A percentile compares a stretch with the other conserved stretches of the same genome.
phyloP scores from a whole-genome alignment of 768 basidiomycete genomes.

The Auricularia sp. region DNA sequence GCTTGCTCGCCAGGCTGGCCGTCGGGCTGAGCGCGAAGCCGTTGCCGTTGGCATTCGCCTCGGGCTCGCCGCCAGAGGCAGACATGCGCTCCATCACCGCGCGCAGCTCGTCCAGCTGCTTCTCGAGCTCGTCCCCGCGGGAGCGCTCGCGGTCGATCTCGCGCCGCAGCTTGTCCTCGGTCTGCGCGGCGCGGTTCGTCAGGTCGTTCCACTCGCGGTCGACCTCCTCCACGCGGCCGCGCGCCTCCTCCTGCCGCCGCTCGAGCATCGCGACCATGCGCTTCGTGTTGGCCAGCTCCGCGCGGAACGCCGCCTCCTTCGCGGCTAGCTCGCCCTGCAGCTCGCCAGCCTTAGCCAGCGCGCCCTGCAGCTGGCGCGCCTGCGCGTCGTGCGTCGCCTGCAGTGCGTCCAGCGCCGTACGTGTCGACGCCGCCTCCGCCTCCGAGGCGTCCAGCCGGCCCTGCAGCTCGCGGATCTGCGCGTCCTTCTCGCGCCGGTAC shows the following conservation, averaged over 20 bases:
- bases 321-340: slow-evolving; percentile 72
- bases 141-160: slow-evolving; percentile 64
- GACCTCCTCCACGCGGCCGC: slow-evolving; percentile 69
- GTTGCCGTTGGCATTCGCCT: slow-evolving; percentile 16
- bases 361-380: slow-evolving; percentile 64
- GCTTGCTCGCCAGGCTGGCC: slow-evolving; percentile 71
- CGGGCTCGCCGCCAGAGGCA: slow-evolving; percentile 21
- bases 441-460: slow-evolving; percentile 62
- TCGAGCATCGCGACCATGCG: slow-evolving; percentile 79
- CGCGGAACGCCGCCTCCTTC: slow-evolving; percentile 72
- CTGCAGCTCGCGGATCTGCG: slow-evolving; percentile 67
- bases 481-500: slow-evolving; percentile 72
- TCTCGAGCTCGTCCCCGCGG: slow-evolving; percentile 61
- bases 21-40: slow-evolving; percentile 76
- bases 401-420: slow-evolving; percentile 60
- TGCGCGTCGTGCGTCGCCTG: slow-evolving; percentile 65
- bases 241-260: slow-evolving; percentile 75
- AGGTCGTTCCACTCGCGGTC: slow-evolving; percentile 76
- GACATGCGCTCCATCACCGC: slow-evolving; percentile 62
- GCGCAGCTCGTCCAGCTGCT: slow-evolving; percentile 59
- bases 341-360: slow-evolving; percentile 63
- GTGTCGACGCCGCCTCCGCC: slow-evolving; percentile 54
- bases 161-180: slow-evolving; percentile 56
- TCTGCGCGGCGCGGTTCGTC: slow-evolving; percentile 54
- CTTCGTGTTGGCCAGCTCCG: slow-evolving; percentile 62